A percentile compares a stretch with the other conserved stretches of the same genome.
phyloP scores from a whole-genome alignment of 441 rosid species.

The Gossypium schwendimanii region DNA sequence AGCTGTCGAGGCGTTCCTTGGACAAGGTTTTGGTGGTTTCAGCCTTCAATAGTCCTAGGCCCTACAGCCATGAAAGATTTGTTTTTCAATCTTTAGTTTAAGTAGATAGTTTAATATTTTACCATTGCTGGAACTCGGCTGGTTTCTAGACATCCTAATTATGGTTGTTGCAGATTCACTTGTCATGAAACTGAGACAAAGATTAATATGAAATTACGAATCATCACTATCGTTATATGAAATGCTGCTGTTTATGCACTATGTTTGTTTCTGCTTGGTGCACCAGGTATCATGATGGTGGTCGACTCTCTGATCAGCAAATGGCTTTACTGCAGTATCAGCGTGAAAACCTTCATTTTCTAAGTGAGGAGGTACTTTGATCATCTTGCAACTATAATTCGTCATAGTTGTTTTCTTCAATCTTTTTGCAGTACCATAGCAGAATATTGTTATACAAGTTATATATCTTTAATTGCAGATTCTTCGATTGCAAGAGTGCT shows the following conservation, averaged over 20 bases:
- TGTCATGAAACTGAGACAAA: conserved; percentile 1
- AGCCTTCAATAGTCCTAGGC: no score
- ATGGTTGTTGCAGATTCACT: not conserved
- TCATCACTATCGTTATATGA: not conserved
- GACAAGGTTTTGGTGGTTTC: no score
- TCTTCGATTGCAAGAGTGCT: conserved; percentile 80
- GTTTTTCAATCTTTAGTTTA: not conserved
- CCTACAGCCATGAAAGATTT: not conserved
- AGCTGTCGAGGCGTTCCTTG: no score
- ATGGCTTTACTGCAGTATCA: conserved; percentile 97
- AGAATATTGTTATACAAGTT: not conserved
- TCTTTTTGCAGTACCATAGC: conserved; percentile 7
- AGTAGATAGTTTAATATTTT: not conserved
- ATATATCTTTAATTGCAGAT: conserved; percentile 39
- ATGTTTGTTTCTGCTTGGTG: conserved; percentile 14
- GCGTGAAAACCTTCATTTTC: conserved; percentile 50
- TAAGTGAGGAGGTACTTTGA: conserved; percentile 59
- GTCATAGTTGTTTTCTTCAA: conserved; percentile 3
- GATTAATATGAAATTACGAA: not conserved
- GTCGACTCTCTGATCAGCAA: conserved; percentile 96
- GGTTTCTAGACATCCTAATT: not conserved
- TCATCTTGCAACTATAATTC: not conserved
- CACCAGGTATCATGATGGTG: conserved; percentile 84
- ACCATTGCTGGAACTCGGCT: not conserved
- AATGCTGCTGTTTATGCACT: not conserved